Evolutionary conservation across 768 basidiomycete species (phyloP), one percentile per base, ranked within the genome.

Genomic region (Panellus pusillus): DNA sequence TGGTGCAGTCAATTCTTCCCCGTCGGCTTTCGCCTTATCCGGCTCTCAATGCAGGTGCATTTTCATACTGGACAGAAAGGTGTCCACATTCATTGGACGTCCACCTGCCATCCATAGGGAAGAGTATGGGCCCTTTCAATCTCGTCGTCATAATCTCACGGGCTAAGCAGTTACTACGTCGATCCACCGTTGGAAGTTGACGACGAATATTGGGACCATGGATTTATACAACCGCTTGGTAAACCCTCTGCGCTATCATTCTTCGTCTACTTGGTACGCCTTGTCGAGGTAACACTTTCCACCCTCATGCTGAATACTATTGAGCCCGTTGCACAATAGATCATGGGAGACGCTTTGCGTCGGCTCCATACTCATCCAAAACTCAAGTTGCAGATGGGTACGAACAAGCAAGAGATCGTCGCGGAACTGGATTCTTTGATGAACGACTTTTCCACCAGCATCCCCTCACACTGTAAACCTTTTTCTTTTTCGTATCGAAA

Each of bases 21-120:
- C 11, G 32, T 14, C 14, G 32, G 9, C 32, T 35, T 35, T 9
- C 14, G 3, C 14, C 9, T 35, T 11, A 35, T 14, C 32, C 3
- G 14, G 11, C 14, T 35, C 32, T 35, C 32, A 35, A 24, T 24
- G 9, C 32, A 35, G 32, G 32, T 35, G 3, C 14, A 62, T 73
- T 6, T 54, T 73, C 42, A 54, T 54, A 18, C 31, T 66, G 29
- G 74, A 76, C 45, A 63, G 72, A 11, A 40, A 66, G 40, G 50
- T 70, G 41, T 75, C 77, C 43, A 67, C 76, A 7, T 76, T 77
- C 40, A 70, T 86, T 38, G 90, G 90, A n/a, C 75, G 89, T 14
- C 82, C 86, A 0, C 75, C 79, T 50, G 79, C 81, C 5, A 75
- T 89, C 4, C 81, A 84, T 39, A 85, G 86, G 41, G 87, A 86